Evolutionary conservation across 1,139 yeast species (phyloP).

Genomic region (Hyphopichia fennica): DNA sequence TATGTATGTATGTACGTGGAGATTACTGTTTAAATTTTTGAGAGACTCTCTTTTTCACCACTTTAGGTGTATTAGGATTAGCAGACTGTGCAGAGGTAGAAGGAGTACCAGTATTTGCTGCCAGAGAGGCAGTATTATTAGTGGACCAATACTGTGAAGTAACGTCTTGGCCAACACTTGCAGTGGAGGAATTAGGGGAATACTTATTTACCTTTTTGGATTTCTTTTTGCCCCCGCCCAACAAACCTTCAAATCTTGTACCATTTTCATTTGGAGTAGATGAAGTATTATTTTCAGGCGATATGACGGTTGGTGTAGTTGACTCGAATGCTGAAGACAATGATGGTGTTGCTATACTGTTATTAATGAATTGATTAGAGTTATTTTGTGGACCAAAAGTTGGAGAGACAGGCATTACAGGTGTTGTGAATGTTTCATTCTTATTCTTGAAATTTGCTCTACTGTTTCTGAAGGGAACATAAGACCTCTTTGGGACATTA

Average conservation of each 20-base stretch:
- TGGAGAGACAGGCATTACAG: slow-evolving; percentile 22
- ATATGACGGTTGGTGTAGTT: not conserved
- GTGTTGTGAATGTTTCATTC: slow-evolving; percentile 22
- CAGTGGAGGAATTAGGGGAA: slow-evolving; percentile 13
- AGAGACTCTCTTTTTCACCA: slow-evolving; percentile 19
- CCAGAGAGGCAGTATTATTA: slow-evolving; percentile 6
- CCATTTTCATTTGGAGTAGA: slow-evolving; percentile 1
- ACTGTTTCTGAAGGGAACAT: slow-evolving; percentile 45
- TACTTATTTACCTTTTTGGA: slow-evolving; percentile 17
- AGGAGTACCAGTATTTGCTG: slow-evolving; percentile 3
- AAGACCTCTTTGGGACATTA: slow-evolving; percentile 31
- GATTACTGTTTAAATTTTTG: slow-evolving; percentile 16
- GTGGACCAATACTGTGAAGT: slow-evolving; percentile 8
- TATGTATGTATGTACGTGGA: not conserved
- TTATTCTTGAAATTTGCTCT: slow-evolving; percentile 19
- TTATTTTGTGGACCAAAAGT: slow-evolving; percentile 17
- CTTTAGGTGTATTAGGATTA: slow-evolving; percentile 6
- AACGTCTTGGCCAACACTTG: slow-evolving; percentile 11
- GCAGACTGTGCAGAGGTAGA: slow-evolving; percentile 6
- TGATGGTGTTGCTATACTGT: slow-evolving; percentile 1
- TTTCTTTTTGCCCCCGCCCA: slow-evolving; percentile 29
- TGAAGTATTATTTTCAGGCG: not conserved
- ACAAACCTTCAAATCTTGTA: slow-evolving; percentile 23
- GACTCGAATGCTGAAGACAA: slow-evolving; percentile 8
- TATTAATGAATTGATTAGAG: slow-evolving; percentile 5